Conservation (phyloP, 2,329 filamentous ascomycete species). For the Clonostachys rosea region DNA sequence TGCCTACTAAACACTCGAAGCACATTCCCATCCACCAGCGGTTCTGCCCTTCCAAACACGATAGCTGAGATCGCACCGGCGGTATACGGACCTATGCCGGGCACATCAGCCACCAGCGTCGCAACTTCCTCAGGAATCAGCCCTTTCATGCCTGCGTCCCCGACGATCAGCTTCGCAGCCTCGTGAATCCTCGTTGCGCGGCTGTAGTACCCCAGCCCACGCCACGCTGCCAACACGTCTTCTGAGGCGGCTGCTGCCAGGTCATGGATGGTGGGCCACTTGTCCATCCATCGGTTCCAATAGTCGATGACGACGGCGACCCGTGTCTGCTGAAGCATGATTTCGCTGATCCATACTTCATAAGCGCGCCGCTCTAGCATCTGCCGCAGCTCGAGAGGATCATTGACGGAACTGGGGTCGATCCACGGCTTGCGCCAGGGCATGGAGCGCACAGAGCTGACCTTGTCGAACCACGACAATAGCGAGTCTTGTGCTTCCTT, state of each 20-base stretch:
- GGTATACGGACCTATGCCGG: slow-evolving; percentile 59
- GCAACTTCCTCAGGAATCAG: slow-evolving; percentile 41
- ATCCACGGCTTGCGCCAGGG: slow-evolving; percentile 57
- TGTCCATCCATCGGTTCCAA: slow-evolving; percentile 57
- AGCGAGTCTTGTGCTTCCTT: slow-evolving; percentile 26
- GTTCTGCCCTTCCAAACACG: slow-evolving; percentile 52
- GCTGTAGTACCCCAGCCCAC: slow-evolving; percentile 60
- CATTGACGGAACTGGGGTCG: slow-evolving; percentile 24
- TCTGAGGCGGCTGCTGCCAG: slow-evolving; percentile 48
- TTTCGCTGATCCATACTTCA: slow-evolving; percentile 63
- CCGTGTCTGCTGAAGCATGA: slow-evolving; percentile 64
- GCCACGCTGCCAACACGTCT: slow-evolving; percentile 55
- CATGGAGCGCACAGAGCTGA: slow-evolving; percentile 43
- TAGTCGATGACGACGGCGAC: slow-evolving; percentile 59
- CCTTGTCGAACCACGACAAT: slow-evolving; percentile 46
- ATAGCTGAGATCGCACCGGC: slow-evolving; percentile 60
- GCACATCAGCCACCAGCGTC: slow-evolving; percentile 44
- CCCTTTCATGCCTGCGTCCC: slow-evolving; percentile 32
- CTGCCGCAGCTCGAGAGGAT: slow-evolving; percentile 26
- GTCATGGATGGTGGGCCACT: slow-evolving; percentile 54
- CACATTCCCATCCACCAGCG: slow-evolving; percentile 63
- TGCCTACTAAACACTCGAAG: slow-evolving; percentile 56
- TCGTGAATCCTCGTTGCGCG: slow-evolving; percentile 57
- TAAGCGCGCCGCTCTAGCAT: slow-evolving; percentile 52
- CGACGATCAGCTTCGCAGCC: slow-evolving; percentile 46